These are phyloP conservation scores for Quercus tomentella DNA, from an alignment of 331 rosid species.

Conservation along the genomic window DNA sequence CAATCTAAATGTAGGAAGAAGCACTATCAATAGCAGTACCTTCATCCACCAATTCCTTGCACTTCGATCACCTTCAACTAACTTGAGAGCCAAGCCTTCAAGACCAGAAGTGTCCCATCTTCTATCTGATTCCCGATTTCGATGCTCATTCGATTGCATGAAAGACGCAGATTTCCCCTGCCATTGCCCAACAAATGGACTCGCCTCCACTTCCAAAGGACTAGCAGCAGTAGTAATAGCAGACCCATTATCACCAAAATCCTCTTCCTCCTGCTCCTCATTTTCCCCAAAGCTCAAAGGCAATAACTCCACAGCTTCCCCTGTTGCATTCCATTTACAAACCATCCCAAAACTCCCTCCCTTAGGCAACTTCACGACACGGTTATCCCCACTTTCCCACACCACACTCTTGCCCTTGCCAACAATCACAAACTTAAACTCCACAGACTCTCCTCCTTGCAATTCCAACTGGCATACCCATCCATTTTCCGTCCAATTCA, in stretches of 20 bases:
- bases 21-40: conserved; percentile 40
- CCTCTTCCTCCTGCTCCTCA: conserved; percentile 3
- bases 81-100: conserved; percentile 65
- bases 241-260: conserved; percentile 25
- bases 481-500: conserved; percentile 73
- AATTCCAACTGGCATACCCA: conserved; percentile 72
- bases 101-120: conserved; percentile 76
- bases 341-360: conserved; percentile 49
- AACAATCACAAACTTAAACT: conserved; percentile 61
- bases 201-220: conserved; percentile 35
- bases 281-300: conserved; percentile 20
- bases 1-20: background rate
- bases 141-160: conserved; percentile 71
- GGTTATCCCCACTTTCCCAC: conserved; percentile 81
- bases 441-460: conserved; percentile 31
- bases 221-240: conserved; percentile 7
- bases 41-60: conserved; percentile 95
- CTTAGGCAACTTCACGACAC: conserved; percentile 53
- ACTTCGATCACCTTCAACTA: conserved; percentile 78
- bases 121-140: conserved; percentile 40
- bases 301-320: conserved; percentile 40
- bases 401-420: conserved; percentile 25
- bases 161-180: conserved; percentile 70
- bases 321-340: conserved; percentile 60
- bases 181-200: conserved; percentile 96